Conservation (phyloP, 139 green algal species). For the Trebouxia sp. region DNA sequence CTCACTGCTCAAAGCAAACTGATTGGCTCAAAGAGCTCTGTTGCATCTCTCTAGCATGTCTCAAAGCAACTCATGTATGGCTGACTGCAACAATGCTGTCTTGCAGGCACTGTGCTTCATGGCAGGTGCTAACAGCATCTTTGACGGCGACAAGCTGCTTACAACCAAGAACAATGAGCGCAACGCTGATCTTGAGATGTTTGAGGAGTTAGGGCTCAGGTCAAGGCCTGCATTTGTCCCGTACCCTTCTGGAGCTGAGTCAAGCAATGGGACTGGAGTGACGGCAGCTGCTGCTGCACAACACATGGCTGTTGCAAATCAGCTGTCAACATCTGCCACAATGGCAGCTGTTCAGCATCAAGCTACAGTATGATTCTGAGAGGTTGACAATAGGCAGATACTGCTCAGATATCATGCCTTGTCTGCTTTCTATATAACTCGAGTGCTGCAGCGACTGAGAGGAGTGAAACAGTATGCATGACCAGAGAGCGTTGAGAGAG, state of each 20-base stretch:
- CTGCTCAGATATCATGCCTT: background rate
- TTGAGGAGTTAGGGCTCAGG: slow-evolving; percentile 79
- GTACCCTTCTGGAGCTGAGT: slow-evolving; percentile 64
- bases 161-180: slow-evolving; percentile 96
- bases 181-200: slow-evolving; percentile 73
- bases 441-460: too few relatives aligned
- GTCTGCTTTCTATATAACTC: too few relatives aligned
- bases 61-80: too few relatives aligned
- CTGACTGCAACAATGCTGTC: too few relatives aligned
- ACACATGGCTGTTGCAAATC: background rate
- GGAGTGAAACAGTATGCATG: too few relatives aligned
- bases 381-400: background rate
- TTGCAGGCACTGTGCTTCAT: slow-evolving; percentile 95
- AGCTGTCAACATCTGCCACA: background rate
- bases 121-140: slow-evolving; percentile 97
- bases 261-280: slow-evolving; percentile 10
- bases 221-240: slow-evolving; percentile 81
- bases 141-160: slow-evolving; percentile 97
- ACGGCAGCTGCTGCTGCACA: background rate
- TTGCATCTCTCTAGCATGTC: too few relatives aligned
- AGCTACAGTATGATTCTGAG: background rate
- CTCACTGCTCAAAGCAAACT: too few relatives aligned
- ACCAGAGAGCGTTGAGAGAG: too few relatives aligned
- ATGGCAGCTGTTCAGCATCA: slow-evolving; percentile 5
- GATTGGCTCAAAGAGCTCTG: too few relatives aligned